Base-by-base conservation (phyloP, 2,329 filamentous ascomycete species). In the Gnomoniopsis smithogilvyi region DNA sequence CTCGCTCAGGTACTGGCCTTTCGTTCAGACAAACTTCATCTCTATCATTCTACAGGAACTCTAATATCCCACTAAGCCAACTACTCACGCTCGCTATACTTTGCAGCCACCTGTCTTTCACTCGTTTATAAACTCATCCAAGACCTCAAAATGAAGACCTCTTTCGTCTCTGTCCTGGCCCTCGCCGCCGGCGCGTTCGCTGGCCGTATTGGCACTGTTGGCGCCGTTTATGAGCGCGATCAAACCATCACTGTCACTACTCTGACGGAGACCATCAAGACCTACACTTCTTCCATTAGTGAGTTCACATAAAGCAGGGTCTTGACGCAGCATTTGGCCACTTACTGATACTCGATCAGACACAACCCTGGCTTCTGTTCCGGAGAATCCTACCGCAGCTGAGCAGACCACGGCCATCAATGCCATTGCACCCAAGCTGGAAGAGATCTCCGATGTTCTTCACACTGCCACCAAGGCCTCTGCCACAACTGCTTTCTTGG, bases 201-300 rank as follows among this genome's bases (percentile, higher is more conserved):
- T 33, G 59, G 59, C n/a, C 64, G 61, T 57, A 33, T 65, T 50
- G 55, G 33, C 22, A 63, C 62, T 55, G 21, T 67, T 49, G 55
- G 33, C 36, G 24, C 55, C 56, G 24, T 64, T 54, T 54, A 61
- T 41, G 60, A 65, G 54, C 65, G 66, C 46, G 66, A 68, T 56
- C 64, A 67, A 63, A 63, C 54, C 38, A 54, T 61, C 43, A 59
- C 63, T 57, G 54, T 68, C 50, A 64, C 67, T 56, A 64, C 63
- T 41, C 60, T 68, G 8, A 62, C 61, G 34, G 36, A 60, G 38
- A 51, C 62, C 11, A 57, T 69, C 58, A 61, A 61, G 56, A 60
- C 51, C 11, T 66, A 69, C 62, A 69, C 67, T n/a, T 60, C 65
- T 54, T 65, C 61, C 56, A 68, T 69, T 63, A 69, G 67, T 68